Evolutionary conservation across 805 yeast genomes (phyloP).

Genomic region (Metschnikowia chrysomelidarum): DNA sequence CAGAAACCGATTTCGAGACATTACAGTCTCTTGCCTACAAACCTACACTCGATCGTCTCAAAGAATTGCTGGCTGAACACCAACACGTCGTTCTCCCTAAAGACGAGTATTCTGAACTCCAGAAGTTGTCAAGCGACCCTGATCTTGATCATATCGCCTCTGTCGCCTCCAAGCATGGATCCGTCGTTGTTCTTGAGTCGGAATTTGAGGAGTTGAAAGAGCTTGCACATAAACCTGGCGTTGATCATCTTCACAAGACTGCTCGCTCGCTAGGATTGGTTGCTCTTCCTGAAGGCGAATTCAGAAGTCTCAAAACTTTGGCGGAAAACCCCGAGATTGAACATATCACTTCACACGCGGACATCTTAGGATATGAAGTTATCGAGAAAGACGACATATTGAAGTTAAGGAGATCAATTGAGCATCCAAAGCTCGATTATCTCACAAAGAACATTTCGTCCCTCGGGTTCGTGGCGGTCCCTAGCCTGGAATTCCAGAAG

Average conservation of each 20-base stretch:
- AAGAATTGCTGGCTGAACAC: slow-evolving; percentile 16
- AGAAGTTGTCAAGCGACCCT: slow-evolving; percentile 9
- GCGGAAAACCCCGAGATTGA: slow-evolving; percentile 26
- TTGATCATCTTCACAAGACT: slow-evolving; percentile 10
- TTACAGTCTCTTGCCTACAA: slow-evolving; percentile 8
- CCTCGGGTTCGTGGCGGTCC: slow-evolving; percentile 19
- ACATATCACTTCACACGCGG: slow-evolving; percentile 24
- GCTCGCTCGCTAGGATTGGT: slow-evolving; percentile 10
- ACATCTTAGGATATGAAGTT: slow-evolving; percentile 17
- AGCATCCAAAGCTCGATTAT: slow-evolving; percentile 22
- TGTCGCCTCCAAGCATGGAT: slow-evolving; percentile 11
- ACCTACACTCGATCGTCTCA: slow-evolving; percentile 13
- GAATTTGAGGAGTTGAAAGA: slow-evolving; percentile 11
- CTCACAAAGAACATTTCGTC: slow-evolving; percentile 16
- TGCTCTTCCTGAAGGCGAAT: slow-evolving; percentile 6
- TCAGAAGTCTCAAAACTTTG: slow-evolving; percentile 6
- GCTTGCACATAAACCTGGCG: slow-evolving; percentile 12
- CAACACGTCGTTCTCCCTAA: slow-evolving; percentile 12
- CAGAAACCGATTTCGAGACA: slow-evolving; percentile 3
- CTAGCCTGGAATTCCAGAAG: slow-evolving; percentile 18
- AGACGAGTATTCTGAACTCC: slow-evolving; percentile 11
- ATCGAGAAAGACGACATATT: slow-evolving; percentile 19
- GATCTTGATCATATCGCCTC: slow-evolving; percentile 7
- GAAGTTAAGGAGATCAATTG: slow-evolving; percentile 14
- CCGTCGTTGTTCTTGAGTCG: slow-evolving; percentile 7